Conservation (phyloP, 495 filamentous ascomycete genomes). For the Penicillium desertorum region DNA sequence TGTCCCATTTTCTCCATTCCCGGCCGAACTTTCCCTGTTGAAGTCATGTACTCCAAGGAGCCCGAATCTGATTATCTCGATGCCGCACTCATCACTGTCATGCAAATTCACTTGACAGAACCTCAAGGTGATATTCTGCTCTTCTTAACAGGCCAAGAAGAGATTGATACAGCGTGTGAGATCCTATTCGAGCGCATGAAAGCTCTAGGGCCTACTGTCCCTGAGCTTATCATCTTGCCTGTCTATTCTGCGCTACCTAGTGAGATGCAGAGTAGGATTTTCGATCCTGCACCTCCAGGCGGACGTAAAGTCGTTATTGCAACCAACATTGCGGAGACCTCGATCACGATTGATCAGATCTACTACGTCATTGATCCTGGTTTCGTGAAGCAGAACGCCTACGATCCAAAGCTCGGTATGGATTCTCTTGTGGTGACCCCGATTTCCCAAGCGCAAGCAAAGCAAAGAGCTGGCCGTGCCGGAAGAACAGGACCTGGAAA, state of each 20-base stretch:
- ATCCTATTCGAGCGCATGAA: conserved; percentile 96
- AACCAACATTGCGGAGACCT: conserved; percentile 98
- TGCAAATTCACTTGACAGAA: conserved; percentile 96
- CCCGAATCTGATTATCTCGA: conserved; percentile 96
- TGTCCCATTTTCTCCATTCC: conserved; percentile 97
- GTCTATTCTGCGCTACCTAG: conserved; percentile 91
- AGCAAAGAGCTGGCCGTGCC: conserved; percentile 89
- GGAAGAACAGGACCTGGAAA: conserved; percentile 95
- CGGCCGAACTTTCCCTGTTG: conserved; percentile 90
- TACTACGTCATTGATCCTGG: conserved; percentile 98
- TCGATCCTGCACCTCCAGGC: conserved; percentile 87
- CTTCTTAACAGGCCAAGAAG: conserved; percentile 95
- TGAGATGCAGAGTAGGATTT: conserved; percentile 92
- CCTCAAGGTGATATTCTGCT: conserved; percentile 88
- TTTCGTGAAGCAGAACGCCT: conserved; percentile 97
- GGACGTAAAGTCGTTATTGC: conserved; percentile 95
- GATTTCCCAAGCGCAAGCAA: conserved; percentile 94
- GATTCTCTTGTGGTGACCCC: conserved; percentile 93
- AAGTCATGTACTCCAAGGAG: conserved; percentile 90
- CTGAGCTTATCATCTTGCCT: conserved; percentile 88
- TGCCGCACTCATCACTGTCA: conserved; percentile 90
- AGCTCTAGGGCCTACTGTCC: conserved; percentile 83
- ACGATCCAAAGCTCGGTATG: conserved; percentile 97
- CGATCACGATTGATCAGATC: conserved; percentile 95
- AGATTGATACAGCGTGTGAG: conserved; percentile 95